Conservation (phyloP, 2,329 filamentous ascomycete genomes). For the Xylariaceae sp. region DNA sequence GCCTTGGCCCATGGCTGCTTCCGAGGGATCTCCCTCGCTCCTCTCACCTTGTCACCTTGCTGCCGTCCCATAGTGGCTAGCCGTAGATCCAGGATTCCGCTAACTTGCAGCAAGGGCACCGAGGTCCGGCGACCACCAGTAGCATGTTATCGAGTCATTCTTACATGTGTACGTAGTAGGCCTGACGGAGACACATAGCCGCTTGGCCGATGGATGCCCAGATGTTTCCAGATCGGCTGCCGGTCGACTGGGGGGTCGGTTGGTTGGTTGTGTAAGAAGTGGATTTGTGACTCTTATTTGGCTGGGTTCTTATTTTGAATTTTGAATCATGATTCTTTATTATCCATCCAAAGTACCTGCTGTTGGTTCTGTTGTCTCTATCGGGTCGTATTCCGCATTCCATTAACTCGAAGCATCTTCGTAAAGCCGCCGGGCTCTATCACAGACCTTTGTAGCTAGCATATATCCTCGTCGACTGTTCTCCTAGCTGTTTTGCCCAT, state of each 20-base stretch:
- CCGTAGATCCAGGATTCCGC: not conserved
- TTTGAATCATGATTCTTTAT: not conserved
- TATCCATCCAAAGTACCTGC: not conserved
- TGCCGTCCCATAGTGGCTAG: not conserved
- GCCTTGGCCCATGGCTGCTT: not conserved
- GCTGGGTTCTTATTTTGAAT: not conserved
- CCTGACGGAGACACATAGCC: conserved; percentile 30
- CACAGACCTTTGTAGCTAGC: not conserved
- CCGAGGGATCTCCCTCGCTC: not conserved
- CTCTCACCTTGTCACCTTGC: not conserved
- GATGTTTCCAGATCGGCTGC: conserved; percentile 13
- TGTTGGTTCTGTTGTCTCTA: not conserved
- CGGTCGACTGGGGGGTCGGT: conserved; percentile 13
- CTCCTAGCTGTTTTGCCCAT: conserved; percentile 30
- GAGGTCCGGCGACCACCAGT: not conserved
- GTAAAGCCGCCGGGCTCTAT: not conserved
- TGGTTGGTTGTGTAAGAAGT: conserved; percentile 10
- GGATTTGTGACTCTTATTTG: not conserved
- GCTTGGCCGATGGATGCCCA: conserved; percentile 41
- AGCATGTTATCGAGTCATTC: not conserved
- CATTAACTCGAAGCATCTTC: not conserved
- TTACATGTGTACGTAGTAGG: no score
- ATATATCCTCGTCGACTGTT: conserved; percentile 3
- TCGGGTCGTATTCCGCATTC: not conserved
- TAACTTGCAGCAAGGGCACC: not conserved